Evolutionary conservation across 176 grass and related monocot genomes (phyloP).

Genomic region (Carex cristatella): DNA sequence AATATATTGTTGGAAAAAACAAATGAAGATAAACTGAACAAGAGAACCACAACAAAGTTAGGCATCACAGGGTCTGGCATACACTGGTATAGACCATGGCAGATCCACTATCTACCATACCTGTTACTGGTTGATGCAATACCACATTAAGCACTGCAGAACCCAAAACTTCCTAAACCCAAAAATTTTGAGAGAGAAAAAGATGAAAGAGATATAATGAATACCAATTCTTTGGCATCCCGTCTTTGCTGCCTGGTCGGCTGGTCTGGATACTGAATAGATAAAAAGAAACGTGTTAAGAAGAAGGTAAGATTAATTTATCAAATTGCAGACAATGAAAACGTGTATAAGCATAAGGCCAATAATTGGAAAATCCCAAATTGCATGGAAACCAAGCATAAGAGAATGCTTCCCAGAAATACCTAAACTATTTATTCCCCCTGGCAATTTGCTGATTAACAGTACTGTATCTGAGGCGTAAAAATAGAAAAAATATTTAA

Average conservation of each 20-base stretch:
- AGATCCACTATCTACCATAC: neutral
- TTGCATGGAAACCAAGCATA: neutral
- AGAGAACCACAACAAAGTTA: neutral
- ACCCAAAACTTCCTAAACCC: neutral
- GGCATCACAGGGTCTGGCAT: neutral
- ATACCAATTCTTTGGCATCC: constrained; percentile 89
- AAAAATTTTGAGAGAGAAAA: neutral
- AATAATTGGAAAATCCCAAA: neutral
- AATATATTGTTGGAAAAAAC: neutral
- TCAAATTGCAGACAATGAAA: neutral
- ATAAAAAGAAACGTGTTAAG: neutral
- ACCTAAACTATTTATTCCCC: neutral
- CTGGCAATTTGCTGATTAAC: neutral
- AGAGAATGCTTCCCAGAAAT: neutral
- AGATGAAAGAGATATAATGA: neutral
- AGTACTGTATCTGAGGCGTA: neutral
- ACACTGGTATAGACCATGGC: neutral
- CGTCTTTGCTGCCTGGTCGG: constrained; percentile 82
- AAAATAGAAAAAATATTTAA: neutral
- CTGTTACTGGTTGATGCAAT: neutral
- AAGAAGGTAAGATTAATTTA: neutral
- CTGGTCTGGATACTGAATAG: constrained; percentile 78
- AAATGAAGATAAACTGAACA: neutral
- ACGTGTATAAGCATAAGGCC: neutral
- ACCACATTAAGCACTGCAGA: neutral